phyloP scores from a whole-genome alignment of 139 green algal species.

The Chlorella sp. region DNA sequence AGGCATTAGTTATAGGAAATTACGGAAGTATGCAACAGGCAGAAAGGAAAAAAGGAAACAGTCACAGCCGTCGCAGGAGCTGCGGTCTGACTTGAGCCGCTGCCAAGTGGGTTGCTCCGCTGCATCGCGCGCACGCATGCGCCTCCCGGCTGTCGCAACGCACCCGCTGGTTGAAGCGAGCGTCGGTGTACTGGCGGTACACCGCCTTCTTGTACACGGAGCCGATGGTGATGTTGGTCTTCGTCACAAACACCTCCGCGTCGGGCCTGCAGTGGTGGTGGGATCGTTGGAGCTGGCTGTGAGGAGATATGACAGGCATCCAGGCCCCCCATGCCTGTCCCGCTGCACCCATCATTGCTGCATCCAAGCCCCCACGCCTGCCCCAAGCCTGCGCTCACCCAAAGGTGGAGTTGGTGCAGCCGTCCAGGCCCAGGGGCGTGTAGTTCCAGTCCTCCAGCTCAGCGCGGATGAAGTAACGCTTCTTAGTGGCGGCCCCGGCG shows the following conservation, averaged over 20 bases:
- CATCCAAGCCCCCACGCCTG: neutral
- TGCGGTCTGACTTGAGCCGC: too few species aligned
- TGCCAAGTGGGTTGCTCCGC: too few species aligned
- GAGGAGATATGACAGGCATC: too few species aligned
- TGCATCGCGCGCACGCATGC: too few species aligned
- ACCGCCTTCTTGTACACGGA: conserved; percentile 46
- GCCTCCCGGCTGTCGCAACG: too few species aligned
- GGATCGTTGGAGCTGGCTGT: neutral
- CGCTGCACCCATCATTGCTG: too few species aligned
- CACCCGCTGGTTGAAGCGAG: conserved; percentile 34
- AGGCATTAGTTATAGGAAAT: neutral
- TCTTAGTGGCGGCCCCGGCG: conserved; percentile 6
- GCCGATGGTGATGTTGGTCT: conserved; percentile 35
- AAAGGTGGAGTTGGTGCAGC: conserved; percentile 18
- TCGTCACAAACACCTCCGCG: conserved; percentile 33
- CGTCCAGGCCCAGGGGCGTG: conserved; percentile 39
- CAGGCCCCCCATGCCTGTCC: too few species aligned
- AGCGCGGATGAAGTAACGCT: conserved; percentile 55
- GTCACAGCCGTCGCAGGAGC: neutral
- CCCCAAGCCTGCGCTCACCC: neutral
- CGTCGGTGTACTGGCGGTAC: conserved; percentile 59
- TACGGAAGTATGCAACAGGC: neutral
- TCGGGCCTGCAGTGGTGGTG: neutral
- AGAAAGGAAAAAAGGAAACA: neutral
- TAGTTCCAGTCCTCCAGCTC: conserved; percentile 58